Conservation (phyloP, 2,329 filamentous ascomycete genomes). For the Talaromyces sp. region DNA sequence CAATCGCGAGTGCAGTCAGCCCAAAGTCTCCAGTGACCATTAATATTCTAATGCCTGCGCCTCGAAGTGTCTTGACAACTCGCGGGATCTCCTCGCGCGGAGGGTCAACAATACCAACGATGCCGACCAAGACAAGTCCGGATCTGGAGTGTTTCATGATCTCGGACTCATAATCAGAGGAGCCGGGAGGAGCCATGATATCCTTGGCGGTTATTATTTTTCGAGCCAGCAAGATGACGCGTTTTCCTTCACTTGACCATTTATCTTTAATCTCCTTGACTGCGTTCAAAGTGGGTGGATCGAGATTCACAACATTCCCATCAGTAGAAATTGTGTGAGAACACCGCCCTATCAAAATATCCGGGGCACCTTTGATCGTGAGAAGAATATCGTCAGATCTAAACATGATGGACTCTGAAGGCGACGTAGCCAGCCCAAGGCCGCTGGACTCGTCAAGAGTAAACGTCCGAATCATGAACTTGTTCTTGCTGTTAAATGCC, state of each 20-base stretch:
- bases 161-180: conserved; percentile 51
- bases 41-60: conserved; percentile 68
- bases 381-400: conserved; percentile 41
- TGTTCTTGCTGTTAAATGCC: conserved; percentile 78
- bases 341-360: conserved; percentile 63
- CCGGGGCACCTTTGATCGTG: conserved; percentile 74
- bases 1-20: conserved; percentile 67
- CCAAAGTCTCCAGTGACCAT: conserved; percentile 80
- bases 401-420: conserved; percentile 9
- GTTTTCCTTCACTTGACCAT: conserved; percentile 63
- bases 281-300: conserved; percentile 35
- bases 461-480: conserved; percentile 68
- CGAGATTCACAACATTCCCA: conserved; percentile 49
- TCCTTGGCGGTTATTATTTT: conserved; percentile 46
- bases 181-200: conserved; percentile 37
- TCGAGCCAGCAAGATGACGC: conserved; percentile 61
- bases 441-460: conserved; percentile 22
- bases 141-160: conserved; percentile 48
- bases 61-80: conserved; percentile 57
- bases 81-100: conserved; percentile 55
- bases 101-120: conserved; percentile 56
- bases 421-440: conserved; percentile 21
- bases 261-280: conserved; percentile 59
- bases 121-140: conserved; percentile 48
- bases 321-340: conserved; percentile 50